Evolutionary conservation across 176 grass and related monocot genomes (phyloP).

Genomic region (Saccharum spontaneum): DNA sequence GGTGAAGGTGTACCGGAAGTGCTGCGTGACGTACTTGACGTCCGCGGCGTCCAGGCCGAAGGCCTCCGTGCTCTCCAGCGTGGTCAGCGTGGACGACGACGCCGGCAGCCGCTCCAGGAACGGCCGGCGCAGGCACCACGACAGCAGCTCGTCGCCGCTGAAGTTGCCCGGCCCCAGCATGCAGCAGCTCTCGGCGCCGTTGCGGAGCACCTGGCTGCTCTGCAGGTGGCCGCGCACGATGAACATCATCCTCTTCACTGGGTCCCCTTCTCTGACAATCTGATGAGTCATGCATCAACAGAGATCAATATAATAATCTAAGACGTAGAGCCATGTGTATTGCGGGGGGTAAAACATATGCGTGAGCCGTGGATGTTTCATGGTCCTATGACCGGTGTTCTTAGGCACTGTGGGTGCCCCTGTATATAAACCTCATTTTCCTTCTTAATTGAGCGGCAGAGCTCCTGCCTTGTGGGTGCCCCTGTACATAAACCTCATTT

Average conservation of each 20-base stretch:
- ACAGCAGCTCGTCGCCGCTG: constrained; percentile 88
- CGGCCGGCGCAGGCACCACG: constrained; percentile 85
- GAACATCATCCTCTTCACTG: constrained; percentile 73
- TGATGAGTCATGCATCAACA: not conserved
- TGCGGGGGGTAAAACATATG: too few species aligned
- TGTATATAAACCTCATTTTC: too few species aligned
- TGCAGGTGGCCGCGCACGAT: constrained; percentile 85
- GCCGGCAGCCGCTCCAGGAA: constrained; percentile 77
- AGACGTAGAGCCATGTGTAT: too few species aligned
- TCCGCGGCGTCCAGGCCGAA: constrained; percentile 81
- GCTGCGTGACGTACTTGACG: constrained; percentile 90
- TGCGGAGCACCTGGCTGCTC: constrained; percentile 78
- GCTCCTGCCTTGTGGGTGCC: too few species aligned
- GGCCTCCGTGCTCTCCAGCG: constrained; percentile 80
- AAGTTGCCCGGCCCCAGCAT: constrained; percentile 94
- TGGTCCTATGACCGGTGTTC: too few species aligned
- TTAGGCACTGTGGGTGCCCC: too few species aligned
- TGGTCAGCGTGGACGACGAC: constrained; percentile 71
- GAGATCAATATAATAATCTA: not conserved
- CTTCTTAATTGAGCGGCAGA: too few species aligned
- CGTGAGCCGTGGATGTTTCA: too few species aligned
- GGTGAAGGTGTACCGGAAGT: constrained; percentile 92
- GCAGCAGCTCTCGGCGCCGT: constrained; percentile 69
- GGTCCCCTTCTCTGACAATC: constrained; percentile 51
- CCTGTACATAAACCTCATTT: too few species aligned